phyloP scores from a whole-genome alignment of 345 rosid species.

The Brassica juncea region DNA sequence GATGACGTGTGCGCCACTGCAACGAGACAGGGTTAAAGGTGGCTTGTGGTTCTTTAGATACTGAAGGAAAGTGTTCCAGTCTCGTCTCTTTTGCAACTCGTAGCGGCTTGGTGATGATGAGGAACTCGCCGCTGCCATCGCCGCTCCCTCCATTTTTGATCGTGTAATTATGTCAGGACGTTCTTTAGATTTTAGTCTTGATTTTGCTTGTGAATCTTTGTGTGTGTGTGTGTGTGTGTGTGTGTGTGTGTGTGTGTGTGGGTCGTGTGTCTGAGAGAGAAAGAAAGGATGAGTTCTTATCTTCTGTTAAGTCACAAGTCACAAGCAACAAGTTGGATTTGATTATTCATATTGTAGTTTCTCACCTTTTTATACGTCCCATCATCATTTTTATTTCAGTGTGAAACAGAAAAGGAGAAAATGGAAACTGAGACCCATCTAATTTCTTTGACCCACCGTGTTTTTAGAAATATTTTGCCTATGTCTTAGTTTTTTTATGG shows the following conservation, averaged over 20 bases:
- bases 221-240: background rate
- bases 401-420: background rate
- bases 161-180: background rate
- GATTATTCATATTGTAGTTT: conserved; percentile 35
- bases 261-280: background rate
- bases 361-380: conserved; percentile 35
- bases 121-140: conserved; percentile 14
- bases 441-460: background rate
- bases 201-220: background rate
- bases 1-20: conserved; percentile 85
- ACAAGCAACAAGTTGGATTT: conserved; percentile 36
- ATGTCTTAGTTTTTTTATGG: background rate
- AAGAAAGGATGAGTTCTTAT: background rate
- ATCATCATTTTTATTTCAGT: conserved; percentile 25
- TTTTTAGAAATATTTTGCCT: background rate
- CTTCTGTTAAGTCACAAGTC: conserved; percentile 24
- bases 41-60: conserved; percentile 43
- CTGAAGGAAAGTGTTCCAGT: conserved; percentile 56
- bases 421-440: background rate
- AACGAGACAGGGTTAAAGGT: conserved; percentile 69
- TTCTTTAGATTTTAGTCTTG: conserved; percentile 18
- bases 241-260: background rate
- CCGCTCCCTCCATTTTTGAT: conserved; percentile 29
- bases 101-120: conserved; percentile 56
- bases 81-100: conserved; percentile 67